Evolutionary conservation across 2,329 filamentous ascomycete genomes (phyloP), one percentile per base, ranked within the genome.

Genomic region (Colletotrichum limetticola): DNA sequence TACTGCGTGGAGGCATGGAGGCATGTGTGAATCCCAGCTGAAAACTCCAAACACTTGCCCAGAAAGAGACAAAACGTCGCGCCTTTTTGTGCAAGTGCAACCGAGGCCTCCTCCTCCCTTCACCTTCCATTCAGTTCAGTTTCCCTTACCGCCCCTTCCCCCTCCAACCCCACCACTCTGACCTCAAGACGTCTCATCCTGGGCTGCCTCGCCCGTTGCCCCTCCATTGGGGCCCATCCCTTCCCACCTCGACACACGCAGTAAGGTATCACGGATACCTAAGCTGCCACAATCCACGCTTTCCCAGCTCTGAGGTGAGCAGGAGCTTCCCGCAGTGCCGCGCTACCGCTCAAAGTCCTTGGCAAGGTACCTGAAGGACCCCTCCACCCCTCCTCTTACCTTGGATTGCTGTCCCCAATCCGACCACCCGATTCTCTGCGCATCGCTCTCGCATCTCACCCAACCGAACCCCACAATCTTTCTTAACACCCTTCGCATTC

Each of bases 161-260:
- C 59, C 66, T 64, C 30, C 30, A 69, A 64, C 59, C 66, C 71
- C 71, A 73, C 66, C 49, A 52, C 66, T 60, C 60, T 55, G 52
- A 61, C 66, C 46, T 57, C 35, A 56, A 72, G 46, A 30, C 61
- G 71, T 73, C 71, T 66, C 66, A 73, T 73, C 71, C 66, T 66
- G 55, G 71, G 60, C 60, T 73, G 66, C 66, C 66, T 73, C 66
- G 59, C 28, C 26, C 35, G 55, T 35, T 24, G 66, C 55, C 66
- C 60, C 71, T 70, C 60, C 56, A 32, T 37, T 22, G 5, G 37
- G 14, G 37, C 37, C 58, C 66, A 59, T n/a, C 52, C 58, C 35
- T 58, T 58, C 58, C 37, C 63, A 58, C 16, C 68, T 28, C 35
- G 28, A 71, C 16, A 24, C 19, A 37, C 22, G 30, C 22, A n/a